Conservation (phyloP, 495 filamentous ascomycete genomes). For the Terfezia claveryi region DNA sequence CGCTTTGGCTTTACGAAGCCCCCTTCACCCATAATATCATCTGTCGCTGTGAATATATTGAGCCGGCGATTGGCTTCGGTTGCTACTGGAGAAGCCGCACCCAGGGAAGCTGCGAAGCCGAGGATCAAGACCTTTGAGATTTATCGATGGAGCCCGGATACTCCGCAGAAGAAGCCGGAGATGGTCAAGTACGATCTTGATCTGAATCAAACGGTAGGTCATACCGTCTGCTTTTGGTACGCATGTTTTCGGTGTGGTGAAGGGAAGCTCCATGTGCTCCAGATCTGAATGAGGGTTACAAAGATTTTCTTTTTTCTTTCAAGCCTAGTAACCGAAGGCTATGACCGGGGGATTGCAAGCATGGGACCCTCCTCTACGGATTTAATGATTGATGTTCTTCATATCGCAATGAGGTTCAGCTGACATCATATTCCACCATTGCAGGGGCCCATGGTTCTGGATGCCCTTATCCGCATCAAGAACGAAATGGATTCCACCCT, state of each 20-base stretch:
- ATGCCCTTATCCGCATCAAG: slow-evolving; percentile 94
- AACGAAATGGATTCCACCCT: slow-evolving; percentile 94
- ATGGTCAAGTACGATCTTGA: slow-evolving; percentile 92
- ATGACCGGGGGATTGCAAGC: too few relatives aligned
- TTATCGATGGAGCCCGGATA: slow-evolving; percentile 96
- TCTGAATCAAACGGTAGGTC: slow-evolving; percentile 58
- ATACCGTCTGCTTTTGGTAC: background rate
- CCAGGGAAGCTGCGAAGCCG: slow-evolving; percentile 19
- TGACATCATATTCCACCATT: background rate
- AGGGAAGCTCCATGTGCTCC: too few relatives aligned
- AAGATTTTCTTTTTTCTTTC: too few relatives aligned
- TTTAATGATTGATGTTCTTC: background rate
- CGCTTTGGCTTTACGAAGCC: background rate
- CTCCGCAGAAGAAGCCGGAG: slow-evolving; percentile 67
- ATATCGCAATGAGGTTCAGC: too few relatives aligned
- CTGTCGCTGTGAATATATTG: background rate
- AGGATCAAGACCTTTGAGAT: slow-evolving; percentile 89
- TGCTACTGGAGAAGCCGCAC: slow-evolving; percentile 11
- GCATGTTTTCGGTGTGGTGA: background rate
- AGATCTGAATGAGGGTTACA: too few relatives aligned
- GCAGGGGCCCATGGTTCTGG: slow-evolving; percentile 77
- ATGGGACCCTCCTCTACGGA: background rate
- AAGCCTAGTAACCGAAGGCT: too few relatives aligned
- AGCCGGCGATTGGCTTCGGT: slow-evolving; percentile 11
- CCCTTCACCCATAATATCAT: background rate